Evolutionary conservation across 73 alveolate species (phyloP), one percentile per base, ranked within the genome.

Genomic region (Stentor coeruleus): DNA sequence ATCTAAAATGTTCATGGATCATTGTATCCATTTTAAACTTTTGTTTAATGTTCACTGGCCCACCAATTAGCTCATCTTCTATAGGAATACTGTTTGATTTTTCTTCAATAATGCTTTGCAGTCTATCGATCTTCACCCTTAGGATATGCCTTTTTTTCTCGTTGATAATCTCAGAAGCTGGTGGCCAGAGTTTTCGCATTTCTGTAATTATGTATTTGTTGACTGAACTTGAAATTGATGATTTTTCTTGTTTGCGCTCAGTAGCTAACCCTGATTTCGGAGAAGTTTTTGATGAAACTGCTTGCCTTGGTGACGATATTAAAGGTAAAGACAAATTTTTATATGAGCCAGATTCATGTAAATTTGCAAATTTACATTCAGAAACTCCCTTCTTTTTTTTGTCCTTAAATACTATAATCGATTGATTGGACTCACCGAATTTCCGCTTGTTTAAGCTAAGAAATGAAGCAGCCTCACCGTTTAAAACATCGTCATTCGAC

Each of bases 341-440:
- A 6, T 11, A 11, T 49, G 66, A 49, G 28, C 28, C 66, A 11
- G 6, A 11, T 49, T 49, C 66, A 11, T 20, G 6, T 49, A 11
- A 6, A 49, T 49, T 49, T 49, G 66, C 6, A n/a, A n/a, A n/a
- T n/a, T n/a, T n/a, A n/a, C n/a, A n/a, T n/a, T n/a, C n/a, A n/a
- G n/a, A n/a, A n/a, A n/a, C n/a, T n/a, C n/a, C n/a, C 66, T 49
- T 49, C 66, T 49, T 49, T 49, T 49, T 49, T 49, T 49, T 49
- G 20, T 6, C 28, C 20, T 20, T 6, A 49, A 49, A 49, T 49
- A 6, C 20, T 49, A 20, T 20, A 11, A 20, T 6, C 28, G 66
- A 6, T 6, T 49, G 6, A 11, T 49, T 6, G 20, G 66, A 6
- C 20, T 20, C 66, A 11, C 66, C 66, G 66, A 49, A 49, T 20